Evolutionary conservation across 1,284 basidiomycete genomes (phyloP), one percentile per base, ranked within the genome.

Genomic region (Somion occarium): DNA sequence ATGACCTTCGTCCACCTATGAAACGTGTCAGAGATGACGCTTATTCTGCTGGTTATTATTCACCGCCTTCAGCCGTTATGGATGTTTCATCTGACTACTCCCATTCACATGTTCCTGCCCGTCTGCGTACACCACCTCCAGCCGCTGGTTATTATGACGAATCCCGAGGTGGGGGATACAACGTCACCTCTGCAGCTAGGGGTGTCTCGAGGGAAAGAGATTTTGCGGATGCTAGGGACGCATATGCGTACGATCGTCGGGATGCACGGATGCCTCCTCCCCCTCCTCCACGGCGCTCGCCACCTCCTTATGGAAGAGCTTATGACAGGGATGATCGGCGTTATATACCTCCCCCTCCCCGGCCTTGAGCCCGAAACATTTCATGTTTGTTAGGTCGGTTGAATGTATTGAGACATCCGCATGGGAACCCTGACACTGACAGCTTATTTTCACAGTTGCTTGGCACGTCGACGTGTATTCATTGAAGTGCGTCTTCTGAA

Each of bases 11-110:
- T 3, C 68, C 68, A 12, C 64, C 68, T 2, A 34, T 61, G 19
- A 70, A 70, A 56, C 59, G 69, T 3, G 49, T 62, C 12, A 59
- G 69, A 2, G 69, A 67, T 15, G 68, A 68, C 19, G 48, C 55
- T 12, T 65, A 63, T 25, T 19, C 49, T 3, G 20, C 52, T 50
- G 51, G 38, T 23, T 38, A 50, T 13, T 38, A 38, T 38, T 41
- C 39, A 18, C 39, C 34, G 37, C 13, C 30, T 24, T 22, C 23
- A 19, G 30, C 3, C 22, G 7, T 38, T 9, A n/a, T 26, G 11
- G 50, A 30, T 23, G 15, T 22, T 19, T 5, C 50, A 9, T n/a
- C 37, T 15, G 37, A 46, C 42, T 37, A 38, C 34, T 4, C 25
- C 12, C 44, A 45, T 45, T 11, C 5, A 11, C 45, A 42, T 30